These are phyloP conservation scores for Talaromyces rugulosus DNA, from an alignment of 2,329 filamentous ascomycete genomes.

Conservation along the genomic window DNA sequence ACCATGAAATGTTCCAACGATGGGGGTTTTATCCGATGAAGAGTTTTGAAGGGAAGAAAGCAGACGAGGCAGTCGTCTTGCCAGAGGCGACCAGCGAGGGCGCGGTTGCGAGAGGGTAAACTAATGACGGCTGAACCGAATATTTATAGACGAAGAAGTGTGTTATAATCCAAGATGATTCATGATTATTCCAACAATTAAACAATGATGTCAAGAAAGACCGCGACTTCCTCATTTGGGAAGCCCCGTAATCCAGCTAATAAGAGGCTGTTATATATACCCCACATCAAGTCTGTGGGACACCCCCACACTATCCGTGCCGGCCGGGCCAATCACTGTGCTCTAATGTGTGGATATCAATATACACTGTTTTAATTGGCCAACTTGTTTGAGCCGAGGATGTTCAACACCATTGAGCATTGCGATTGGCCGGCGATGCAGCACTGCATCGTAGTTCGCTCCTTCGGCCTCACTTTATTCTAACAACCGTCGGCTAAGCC, in stretches of 20 bases:
- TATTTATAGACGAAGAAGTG: background rate
- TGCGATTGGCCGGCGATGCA: background rate
- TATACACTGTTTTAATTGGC: background rate
- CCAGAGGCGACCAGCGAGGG: background rate
- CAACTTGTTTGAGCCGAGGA: background rate
- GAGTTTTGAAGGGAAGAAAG: conserved; percentile 41
- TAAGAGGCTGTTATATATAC: background rate
- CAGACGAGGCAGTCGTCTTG: background rate
- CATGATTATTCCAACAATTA: background rate
- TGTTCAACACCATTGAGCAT: background rate
- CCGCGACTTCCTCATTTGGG: background rate
- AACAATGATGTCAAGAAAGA: background rate
- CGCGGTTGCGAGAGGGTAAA: background rate
- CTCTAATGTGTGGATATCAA: background rate
- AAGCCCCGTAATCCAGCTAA: background rate
- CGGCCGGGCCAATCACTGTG: background rate
- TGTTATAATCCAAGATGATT: background rate
- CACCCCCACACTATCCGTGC: background rate
- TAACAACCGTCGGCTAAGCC: background rate
- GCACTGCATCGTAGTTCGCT: background rate
- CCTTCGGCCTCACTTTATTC: background rate
- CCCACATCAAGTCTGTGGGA: background rate
- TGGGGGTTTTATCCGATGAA: conserved; percentile 81
- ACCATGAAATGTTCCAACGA: conserved; percentile 73
- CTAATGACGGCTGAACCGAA: background rate